Evolutionary conservation across 495 filamentous ascomycete genomes (phyloP).

Genomic region (Clavariopsis aquatica): DNA sequence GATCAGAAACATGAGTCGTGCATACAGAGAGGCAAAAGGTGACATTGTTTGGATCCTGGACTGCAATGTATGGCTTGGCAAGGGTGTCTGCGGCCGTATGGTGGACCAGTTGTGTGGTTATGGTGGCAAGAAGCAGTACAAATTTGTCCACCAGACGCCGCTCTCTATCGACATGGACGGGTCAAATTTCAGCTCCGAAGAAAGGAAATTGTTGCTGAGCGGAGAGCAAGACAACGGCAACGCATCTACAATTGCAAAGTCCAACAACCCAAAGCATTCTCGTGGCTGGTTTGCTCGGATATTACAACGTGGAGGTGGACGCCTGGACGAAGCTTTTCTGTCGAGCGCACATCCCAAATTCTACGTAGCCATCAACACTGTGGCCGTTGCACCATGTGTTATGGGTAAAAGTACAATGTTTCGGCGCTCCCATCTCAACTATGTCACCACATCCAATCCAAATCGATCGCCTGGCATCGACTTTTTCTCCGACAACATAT

Average conservation of each 20-base stretch:
- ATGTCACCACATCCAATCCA: constrained; percentile 61
- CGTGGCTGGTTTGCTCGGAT: constrained; percentile 36
- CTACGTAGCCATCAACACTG: constrained; percentile 96
- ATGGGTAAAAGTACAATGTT: constrained; percentile 99
- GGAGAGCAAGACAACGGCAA: constrained; percentile 35
- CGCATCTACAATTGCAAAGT: constrained; percentile 22
- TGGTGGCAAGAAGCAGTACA: constrained; percentile 62
- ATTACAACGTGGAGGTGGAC: constrained; percentile 63
- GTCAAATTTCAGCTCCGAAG: constrained; percentile 30
- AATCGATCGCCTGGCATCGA: constrained; percentile 68
- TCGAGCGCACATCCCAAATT: constrained; percentile 95
- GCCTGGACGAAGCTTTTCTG: constrained; percentile 92
- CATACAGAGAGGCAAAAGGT: constrained; percentile 88
- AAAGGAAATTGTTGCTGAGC: constrained; percentile 29
- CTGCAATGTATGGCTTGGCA: constrained; percentile 92
- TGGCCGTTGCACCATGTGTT: constrained; percentile 86
- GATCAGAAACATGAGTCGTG: constrained; percentile 93
- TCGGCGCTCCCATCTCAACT: constrained; percentile 83
- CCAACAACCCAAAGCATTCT: constrained; percentile 27
- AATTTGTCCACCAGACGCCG: constrained; percentile 94
- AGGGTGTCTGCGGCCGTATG: constrained; percentile 77
- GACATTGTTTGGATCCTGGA: constrained; percentile 95
- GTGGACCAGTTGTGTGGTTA: constrained; percentile 81
- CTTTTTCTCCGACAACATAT: constrained; percentile 93
- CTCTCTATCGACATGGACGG: constrained; percentile 73